Conservation (phyloP, 106 monocot species). For the Chionographis japonica region DNA sequence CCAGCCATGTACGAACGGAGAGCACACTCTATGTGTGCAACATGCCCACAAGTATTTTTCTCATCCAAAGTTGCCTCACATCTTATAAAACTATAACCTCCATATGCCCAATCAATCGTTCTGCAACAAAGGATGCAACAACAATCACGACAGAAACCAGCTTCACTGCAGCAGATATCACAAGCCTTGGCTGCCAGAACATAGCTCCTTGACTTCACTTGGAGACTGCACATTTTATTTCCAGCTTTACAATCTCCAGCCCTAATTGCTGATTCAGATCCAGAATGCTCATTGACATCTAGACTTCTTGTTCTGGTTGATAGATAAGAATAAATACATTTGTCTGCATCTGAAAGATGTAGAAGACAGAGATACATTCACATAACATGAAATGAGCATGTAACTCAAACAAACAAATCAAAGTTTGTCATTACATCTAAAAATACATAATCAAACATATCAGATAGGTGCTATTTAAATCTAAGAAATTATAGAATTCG, state of each 20-base stretch:
- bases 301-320: neutral
- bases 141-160: constrained; percentile 72
- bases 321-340: neutral
- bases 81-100: constrained; percentile 51
- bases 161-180: constrained; percentile 70
- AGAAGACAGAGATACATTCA: neutral
- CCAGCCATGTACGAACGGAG: constrained; percentile 74
- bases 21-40: constrained; percentile 76
- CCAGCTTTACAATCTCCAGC: constrained; percentile 55
- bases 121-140: constrained; percentile 73
- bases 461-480: no score
- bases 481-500: no score
- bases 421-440: neutral
- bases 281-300: constrained; percentile 8
- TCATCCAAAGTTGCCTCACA: constrained; percentile 53
- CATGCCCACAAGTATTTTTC: constrained; percentile 62
- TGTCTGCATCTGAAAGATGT: neutral
- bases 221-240: constrained; percentile 43
- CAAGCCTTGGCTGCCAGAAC: constrained; percentile 33
- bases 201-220: constrained; percentile 7
- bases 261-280: constrained; percentile 5
- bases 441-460: neutral
- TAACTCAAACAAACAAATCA: neutral
- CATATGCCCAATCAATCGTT: constrained; percentile 42
- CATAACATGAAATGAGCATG: neutral